Evolutionary conservation across 2,329 filamentous ascomycete genomes (phyloP), one percentile per base, ranked within the genome.

Genomic region (Epichloe aotearoae): DNA sequence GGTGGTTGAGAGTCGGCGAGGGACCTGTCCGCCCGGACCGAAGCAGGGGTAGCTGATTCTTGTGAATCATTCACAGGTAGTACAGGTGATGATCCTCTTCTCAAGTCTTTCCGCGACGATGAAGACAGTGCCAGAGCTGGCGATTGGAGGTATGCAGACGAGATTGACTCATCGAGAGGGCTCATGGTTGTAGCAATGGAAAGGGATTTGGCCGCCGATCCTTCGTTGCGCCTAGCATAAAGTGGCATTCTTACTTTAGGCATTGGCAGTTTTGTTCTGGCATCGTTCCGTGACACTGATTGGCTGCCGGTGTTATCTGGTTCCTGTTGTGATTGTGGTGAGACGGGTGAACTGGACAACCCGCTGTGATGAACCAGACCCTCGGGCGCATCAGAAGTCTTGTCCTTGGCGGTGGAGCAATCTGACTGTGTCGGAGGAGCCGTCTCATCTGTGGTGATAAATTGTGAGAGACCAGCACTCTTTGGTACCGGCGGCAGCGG

Each of bases 1-100:
- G 44, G 38, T 15, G 34, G 36, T 17, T 1, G 19, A 30, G 39
- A 26, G 12, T 12, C 20, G 17, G 26, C 39, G 12, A 37, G 39
- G 23, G 12, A 23, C 30, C 39, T 44, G 15, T 14, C 30, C 5
- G 19, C n/a, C 12, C 20, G 33, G 34, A 37, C 47, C 19, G 41
- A 46, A 42, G 38, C 45, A 20, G 50, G 39, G 30, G 49, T 26
- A 7, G 43, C 34, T 34, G 46, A 49, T 38, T 47, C 49, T 14
- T 46, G 37, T n/a, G 14, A 11, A 5, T 47, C 45, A 20, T 46
- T 33, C 14, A 61, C 52, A 7, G 74, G 74, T 42, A 79, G 63
- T 2, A 77, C 66, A 2, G 73, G 74, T 15, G 76, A 79, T 3
- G 75, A 77, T 47, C 67, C 69, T 17, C 74, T 70, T 56, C 72